Evolutionary conservation across 768 basidiomycete genomes (phyloP), one percentile per base, ranked within the genome.

Genomic region (Cubamyces sp.): DNA sequence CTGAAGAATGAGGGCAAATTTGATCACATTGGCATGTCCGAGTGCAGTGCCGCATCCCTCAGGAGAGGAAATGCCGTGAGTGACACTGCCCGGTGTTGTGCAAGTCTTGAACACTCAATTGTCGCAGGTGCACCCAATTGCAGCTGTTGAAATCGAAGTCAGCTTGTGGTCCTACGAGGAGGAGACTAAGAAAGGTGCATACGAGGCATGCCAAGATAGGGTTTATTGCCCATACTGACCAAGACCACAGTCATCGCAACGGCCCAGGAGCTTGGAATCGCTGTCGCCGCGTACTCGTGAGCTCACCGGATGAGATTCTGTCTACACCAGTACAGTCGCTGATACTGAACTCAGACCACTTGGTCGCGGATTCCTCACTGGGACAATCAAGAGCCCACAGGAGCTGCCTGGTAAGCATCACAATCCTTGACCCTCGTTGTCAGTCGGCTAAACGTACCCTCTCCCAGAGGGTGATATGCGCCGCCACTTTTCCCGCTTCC

Each of bases 91-190:
- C 7, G 41, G 26, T 23, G 18, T 21, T 1, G 4, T 9, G n/a
- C 3, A 8, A 18, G 19, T 21, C 50, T 3, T 34, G 5, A 14
- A 2, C 9, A 9, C 6, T 51, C 5, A 58, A 25, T 7, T 25
- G 14, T 26, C 8, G 3, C 49, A 86, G 82, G 75, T 87, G 11
- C 76, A 81, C 47, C 84, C 83, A 1, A 79, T 88, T 60, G 77
- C 82, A 14, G 77, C 82, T 16, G 84, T 86, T 8, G 87, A 91
- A 70, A 87, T 90, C 54, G 90, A 91, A 70, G 74, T 87, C 43
- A 87, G 84, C 66, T 80, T 83, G 2, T 87, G 84, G 79, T 77
- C 81, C 1, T 85, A 84, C 54, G 83, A 84, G 61, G 75, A 77
- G 23, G 77, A 84, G 54, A 79, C 83, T 16, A 79, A 78, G 65